Conservation (phyloP, 129 eudicot genomes). For the carrot (Daucus carota) region DNA sequence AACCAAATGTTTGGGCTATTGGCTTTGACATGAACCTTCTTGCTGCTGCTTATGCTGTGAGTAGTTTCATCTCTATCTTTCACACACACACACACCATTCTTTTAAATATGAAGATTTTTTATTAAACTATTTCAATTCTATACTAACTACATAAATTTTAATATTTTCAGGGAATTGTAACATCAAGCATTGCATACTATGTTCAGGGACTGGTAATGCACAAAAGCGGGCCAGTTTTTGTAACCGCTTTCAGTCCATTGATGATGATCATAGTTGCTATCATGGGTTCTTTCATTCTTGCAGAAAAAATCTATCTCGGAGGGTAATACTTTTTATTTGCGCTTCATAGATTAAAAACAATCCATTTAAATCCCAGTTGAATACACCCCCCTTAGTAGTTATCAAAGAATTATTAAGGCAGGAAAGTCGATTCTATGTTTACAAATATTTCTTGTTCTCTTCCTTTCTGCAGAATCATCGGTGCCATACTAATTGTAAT, state of each 20-base stretch:
- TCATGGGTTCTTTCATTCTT: conserved; percentile 90
- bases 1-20: conserved; percentile 69
- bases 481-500: conserved; percentile 74
- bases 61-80: not conserved
- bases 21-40: conserved; percentile 94
- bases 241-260: conserved; percentile 95
- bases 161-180: conserved; percentile 62
- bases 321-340: too few species aligned
- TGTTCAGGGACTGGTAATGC: conserved; percentile 94
- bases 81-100: not conserved
- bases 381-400: too few species aligned
- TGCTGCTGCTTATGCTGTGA: conserved; percentile 98
- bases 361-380: too few species aligned
- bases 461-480: conserved; percentile 44
- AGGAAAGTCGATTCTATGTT: not conserved
- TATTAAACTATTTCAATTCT: not conserved
- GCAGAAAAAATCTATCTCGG: conserved; percentile 87
- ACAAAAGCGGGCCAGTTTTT: conserved; percentile 92
- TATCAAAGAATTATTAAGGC: not conserved
- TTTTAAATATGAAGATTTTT: not conserved
- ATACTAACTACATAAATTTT: not conserved
- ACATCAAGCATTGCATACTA: conserved; percentile 92
- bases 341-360: too few species aligned
- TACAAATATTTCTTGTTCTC: not conserved
- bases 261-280: conserved; percentile 97